phyloP scores from a whole-genome alignment of 2,329 filamentous ascomycete species.

The Juglanconis sp. region DNA sequence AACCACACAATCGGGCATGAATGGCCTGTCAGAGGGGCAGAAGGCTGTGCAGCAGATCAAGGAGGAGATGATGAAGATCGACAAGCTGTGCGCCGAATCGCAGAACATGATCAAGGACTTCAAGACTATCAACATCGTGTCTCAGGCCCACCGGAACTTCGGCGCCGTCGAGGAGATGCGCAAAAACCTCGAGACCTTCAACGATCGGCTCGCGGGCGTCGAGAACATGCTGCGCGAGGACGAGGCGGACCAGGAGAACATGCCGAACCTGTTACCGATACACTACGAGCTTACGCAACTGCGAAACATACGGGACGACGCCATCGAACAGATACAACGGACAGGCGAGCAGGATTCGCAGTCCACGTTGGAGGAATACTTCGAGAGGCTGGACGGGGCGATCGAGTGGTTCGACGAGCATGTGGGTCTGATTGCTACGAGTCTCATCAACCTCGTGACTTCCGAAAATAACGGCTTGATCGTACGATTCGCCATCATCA shows the following conservation, averaged over 20 bases:
- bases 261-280: slow-evolving; percentile 84
- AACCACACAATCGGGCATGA: slow-evolving; percentile 91
- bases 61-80: slow-evolving; percentile 98
- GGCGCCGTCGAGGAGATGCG: slow-evolving; percentile 92
- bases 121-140: slow-evolving; percentile 84
- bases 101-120: slow-evolving; percentile 98
- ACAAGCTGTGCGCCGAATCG: slow-evolving; percentile 93
- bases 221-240: slow-evolving; percentile 79
- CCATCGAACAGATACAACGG: slow-evolving; percentile 90
- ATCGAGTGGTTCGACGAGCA: slow-evolving; percentile 97
- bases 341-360: slow-evolving; percentile 71
- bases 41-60: slow-evolving; percentile 90
- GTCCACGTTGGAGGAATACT: slow-evolving; percentile 84
- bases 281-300: slow-evolving; percentile 92
- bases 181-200: slow-evolving; percentile 82
- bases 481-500: slow-evolving; percentile 85
- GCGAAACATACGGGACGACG: slow-evolving; percentile 91
- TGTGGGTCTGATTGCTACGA: slow-evolving; percentile 82
- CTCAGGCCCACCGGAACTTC: slow-evolving; percentile 95
- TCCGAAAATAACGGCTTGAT: slow-evolving; percentile 85
- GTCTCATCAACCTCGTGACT: slow-evolving; percentile 82
- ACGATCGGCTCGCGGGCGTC: slow-evolving; percentile 69
- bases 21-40: slow-evolving; percentile 81
- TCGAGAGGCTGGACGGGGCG: slow-evolving; percentile 78
- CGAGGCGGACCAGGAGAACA: slow-evolving; percentile 80